Conservation (phyloP, 2,329 filamentous ascomycete genomes). For the Colletotrichum liaoningense region DNA sequence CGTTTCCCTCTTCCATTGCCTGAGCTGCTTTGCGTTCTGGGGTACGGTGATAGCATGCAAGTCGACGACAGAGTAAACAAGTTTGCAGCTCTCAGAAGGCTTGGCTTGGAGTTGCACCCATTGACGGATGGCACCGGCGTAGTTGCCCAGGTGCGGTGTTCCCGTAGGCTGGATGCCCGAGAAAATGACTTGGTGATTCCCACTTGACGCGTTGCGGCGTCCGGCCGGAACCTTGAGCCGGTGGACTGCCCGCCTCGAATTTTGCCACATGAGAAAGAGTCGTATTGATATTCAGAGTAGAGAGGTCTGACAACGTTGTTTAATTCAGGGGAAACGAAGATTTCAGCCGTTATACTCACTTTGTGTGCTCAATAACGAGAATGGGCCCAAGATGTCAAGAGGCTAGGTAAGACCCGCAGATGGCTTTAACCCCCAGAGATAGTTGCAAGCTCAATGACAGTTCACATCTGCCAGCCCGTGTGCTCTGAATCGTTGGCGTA, state of each 20-base stretch:
- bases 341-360: not conserved
- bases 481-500: not conserved
- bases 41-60: slow-evolving; percentile 90
- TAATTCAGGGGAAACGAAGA: not conserved
- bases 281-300: not conserved
- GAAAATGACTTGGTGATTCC: slow-evolving; percentile 72
- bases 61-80: slow-evolving; percentile 91
- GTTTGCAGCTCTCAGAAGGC: slow-evolving; percentile 64
- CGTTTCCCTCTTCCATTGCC: slow-evolving; percentile 76
- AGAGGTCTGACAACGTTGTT: not conserved
- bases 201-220: slow-evolving; percentile 16
- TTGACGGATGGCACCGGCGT: slow-evolving; percentile 86
- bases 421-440: no score
- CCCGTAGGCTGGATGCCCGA: slow-evolving; percentile 98
- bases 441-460: not conserved
- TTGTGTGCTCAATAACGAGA: not conserved
- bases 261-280: slow-evolving; percentile 20
- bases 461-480: not conserved
- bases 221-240: not conserved
- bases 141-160: slow-evolving; percentile 94
- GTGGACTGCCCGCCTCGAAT: not conserved
- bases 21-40: slow-evolving; percentile 72
- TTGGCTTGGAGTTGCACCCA: slow-evolving; percentile 86
- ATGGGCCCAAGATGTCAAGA: no score
- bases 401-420: not conserved